Percentiles rank a stretch among this genome's conserved stretches.
Evolutionary conservation across 2,329 filamentous ascomycete species (phyloP).

Genomic region (Beauveria sp.): DNA sequence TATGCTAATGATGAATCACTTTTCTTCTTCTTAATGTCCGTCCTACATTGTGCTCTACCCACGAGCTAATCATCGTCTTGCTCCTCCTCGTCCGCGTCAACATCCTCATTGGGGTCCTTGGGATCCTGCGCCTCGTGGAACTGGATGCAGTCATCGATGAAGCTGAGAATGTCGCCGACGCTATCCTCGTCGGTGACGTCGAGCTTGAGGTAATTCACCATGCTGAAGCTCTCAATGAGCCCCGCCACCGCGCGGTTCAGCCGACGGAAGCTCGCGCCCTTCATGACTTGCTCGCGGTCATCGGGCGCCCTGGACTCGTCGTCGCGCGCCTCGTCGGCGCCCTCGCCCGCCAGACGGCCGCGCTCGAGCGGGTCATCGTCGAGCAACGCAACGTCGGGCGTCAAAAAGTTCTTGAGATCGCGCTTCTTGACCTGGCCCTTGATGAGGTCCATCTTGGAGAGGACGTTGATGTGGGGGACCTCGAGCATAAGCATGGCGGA

Average conservation of each 20-base stretch:
- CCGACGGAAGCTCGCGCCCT: constrained; percentile 70
- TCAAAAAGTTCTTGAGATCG: constrained; percentile 83
- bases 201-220: constrained; percentile 90
- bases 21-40: background rate
- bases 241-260: constrained; percentile 83
- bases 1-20: constrained; percentile 26
- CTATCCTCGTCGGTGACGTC: constrained; percentile 91
- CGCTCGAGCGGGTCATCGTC: constrained; percentile 66
- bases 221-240: constrained; percentile 93
- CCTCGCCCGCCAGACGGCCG: constrained; percentile 26
- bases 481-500: constrained; percentile 98
- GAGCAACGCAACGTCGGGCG: constrained; percentile 74
- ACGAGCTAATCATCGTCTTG: constrained; percentile 21
- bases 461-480: constrained; percentile 89
- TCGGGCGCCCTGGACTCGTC: constrained; percentile 53
- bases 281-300: constrained; percentile 65
- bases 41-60: background rate
- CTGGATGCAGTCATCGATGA: constrained; percentile 91
- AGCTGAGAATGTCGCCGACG: constrained; percentile 73
- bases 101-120: constrained; percentile 64
- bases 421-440: constrained; percentile 81
- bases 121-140: constrained; percentile 92
- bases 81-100: constrained; percentile 34
- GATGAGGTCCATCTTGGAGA: constrained; percentile 96
- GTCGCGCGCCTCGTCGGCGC: constrained; percentile 35